phyloP scores from a whole-genome alignment of 2,329 filamentous ascomycete genomes.

The Ceratocystis diversiconidia region DNA sequence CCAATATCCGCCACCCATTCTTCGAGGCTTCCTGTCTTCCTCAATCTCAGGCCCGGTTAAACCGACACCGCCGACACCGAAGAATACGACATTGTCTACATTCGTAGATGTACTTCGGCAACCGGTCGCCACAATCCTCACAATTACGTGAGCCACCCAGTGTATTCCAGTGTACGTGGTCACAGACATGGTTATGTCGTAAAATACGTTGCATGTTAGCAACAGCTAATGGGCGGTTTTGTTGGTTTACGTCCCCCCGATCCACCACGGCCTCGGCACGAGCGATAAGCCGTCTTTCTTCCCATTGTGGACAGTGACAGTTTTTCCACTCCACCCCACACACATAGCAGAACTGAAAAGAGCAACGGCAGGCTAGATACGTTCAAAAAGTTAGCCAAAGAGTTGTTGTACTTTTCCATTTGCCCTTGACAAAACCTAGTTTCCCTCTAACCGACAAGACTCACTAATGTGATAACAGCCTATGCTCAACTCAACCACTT shows the following conservation, averaged over 20 bases:
- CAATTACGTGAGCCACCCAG: slow-evolving; percentile 26
- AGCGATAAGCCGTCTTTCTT: slow-evolving; percentile 23
- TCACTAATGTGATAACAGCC: slow-evolving; percentile 47
- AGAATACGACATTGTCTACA: slow-evolving; percentile 32
- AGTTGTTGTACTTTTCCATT: background rate
- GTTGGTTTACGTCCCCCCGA: background rate
- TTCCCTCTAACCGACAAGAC: slow-evolving; percentile 21
- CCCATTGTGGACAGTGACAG: slow-evolving; percentile 28
- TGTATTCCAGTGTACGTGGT: slow-evolving; percentile 26
- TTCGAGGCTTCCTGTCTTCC: background rate
- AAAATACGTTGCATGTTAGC: slow-evolving; percentile 24
- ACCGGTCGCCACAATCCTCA: slow-evolving; percentile 28
- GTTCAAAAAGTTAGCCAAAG: background rate
- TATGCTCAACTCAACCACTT: slow-evolving; percentile 33
- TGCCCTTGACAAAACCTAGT: background rate
- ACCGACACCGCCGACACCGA: slow-evolving; percentile 33
- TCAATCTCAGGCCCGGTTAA: slow-evolving; percentile 24
- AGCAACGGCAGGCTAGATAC: slow-evolving; percentile 32
- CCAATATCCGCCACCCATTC: background rate
- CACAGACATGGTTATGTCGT: slow-evolving; percentile 29
- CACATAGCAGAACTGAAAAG: slow-evolving; percentile 35
- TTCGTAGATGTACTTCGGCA: slow-evolving; percentile 32
- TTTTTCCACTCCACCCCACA: slow-evolving; percentile 32
- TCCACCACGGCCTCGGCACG: background rate
- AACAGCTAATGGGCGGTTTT: background rate